Base-by-base conservation (phyloP, 2,329 filamentous ascomycete species). In the Stachybotrys echinatus region DNA sequence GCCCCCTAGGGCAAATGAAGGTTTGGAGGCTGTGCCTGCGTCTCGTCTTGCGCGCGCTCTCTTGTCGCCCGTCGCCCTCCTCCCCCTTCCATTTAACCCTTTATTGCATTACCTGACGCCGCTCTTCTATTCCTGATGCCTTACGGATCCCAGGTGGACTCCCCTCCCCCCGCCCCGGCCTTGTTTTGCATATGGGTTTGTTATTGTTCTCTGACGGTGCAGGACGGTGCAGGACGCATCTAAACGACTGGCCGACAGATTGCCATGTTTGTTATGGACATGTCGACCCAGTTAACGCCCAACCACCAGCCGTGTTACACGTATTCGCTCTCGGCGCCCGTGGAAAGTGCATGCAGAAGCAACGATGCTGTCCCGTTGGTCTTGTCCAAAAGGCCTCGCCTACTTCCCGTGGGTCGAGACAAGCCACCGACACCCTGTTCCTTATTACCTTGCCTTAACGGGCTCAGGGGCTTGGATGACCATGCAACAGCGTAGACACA, bases 41-140 rank as follows among this genome's bases (percentile, higher is more conserved):
- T 44, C 42, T 44, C 42, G 42, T 44, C 42, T 44, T 44, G 42
- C 42, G 42, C 42, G 42, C 42, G 42, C 22, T 34, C 27, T 34
- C 27, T 34, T 34, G 27, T 34, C 27, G 27, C 27, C 27, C 27
- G 27, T 34, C 27, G 27, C 27, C 14, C 10, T 3, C 10, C 27
- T 34, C 27, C 27, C 27, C 27, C 27, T 34, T 34, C 27, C 27
- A 34, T 34, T 14, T 34, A 34, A 34, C 27, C 14, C 3, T n/a
- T n/a, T n/a, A n/a, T n/a, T 34, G 27, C 27, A 14, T 34, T 34
- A 34, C 27, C 10, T 34, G 27, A 34, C 10, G 14, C 27, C n/a
- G n/a, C n/a, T n/a, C n/a, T n/a, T n/a, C n/a, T n/a, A n/a, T n/a
- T n/a, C n/a, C n/a, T n/a, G n/a, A n/a, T n/a, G n/a, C n/a, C n/a